phyloP scores from a whole-genome alignment of 129 eudicot species.

The Silybum marianum region DNA sequence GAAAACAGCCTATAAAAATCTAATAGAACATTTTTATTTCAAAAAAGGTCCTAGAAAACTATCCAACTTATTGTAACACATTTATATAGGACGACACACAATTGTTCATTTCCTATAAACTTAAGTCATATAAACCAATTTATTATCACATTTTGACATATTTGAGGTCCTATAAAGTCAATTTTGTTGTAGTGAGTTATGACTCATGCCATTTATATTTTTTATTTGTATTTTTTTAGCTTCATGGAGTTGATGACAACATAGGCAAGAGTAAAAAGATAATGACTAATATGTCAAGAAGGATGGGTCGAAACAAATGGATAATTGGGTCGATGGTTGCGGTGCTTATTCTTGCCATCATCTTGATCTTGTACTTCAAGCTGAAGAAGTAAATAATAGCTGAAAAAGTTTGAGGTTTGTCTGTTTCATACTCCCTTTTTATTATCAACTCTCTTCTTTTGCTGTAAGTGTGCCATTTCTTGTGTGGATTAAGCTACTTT shows the following conservation, averaged over 20 bases:
- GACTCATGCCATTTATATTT: not conserved
- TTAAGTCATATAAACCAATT: not conserved
- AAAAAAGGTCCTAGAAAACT: not conserved
- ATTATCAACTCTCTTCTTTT: constrained; percentile 6
- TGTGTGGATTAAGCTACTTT: constrained; percentile 25
- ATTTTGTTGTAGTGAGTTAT: not conserved
- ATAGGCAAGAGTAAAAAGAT: constrained; percentile 63
- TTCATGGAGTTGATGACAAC: constrained; percentile 73
- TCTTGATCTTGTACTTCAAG: constrained; percentile 66
- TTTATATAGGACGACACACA: not conserved
- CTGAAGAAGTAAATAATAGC: constrained; percentile 35
- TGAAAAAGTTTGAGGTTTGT: not conserved
- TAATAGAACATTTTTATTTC: no score
- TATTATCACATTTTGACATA: not conserved
- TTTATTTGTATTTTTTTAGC: constrained; percentile 40
- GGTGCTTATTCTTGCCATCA: constrained; percentile 52
- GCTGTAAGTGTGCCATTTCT: constrained; percentile 35
- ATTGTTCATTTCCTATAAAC: not conserved
- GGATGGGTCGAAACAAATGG: constrained; percentile 71
- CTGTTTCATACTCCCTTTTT: constrained; percentile 5
- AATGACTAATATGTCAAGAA: constrained; percentile 57
- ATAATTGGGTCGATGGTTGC: constrained; percentile 55
- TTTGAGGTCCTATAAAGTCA: not conserved
- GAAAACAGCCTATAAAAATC: no score
- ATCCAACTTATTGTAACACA: not conserved